A percentile compares a stretch with the other conserved stretches of the same genome.
Evolutionary conservation across 208 protist genomes (phyloP).

Genomic region (Trypanosoma melophagium): DNA sequence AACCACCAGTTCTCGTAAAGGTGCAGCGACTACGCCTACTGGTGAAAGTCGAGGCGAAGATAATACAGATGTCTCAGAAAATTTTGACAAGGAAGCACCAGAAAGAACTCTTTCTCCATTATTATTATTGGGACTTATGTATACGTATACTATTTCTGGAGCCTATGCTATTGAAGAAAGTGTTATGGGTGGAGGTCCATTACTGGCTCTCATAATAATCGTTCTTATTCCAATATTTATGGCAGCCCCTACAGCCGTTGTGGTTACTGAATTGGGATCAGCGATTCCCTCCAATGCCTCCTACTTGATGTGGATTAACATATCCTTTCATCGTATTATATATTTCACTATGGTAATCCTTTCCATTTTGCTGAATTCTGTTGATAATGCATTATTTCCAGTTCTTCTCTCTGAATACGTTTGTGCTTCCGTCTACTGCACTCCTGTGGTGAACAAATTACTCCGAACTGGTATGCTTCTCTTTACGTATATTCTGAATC

Average conservation of each 20-base stretch:
- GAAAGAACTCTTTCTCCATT: conserved; percentile 45
- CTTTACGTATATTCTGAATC: conserved; percentile 59
- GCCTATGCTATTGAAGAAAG: conserved; percentile 84
- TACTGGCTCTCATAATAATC: conserved; percentile 65
- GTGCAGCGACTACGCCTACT: background rate
- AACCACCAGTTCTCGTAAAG: background rate
- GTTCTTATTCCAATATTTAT: conserved; percentile 74
- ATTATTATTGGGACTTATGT: conserved; percentile 79
- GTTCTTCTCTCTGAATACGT: conserved; percentile 83
- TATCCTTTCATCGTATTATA: conserved; percentile 57
- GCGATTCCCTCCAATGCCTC: conserved; percentile 71
- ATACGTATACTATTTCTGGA: conserved; percentile 75
- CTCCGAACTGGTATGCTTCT: conserved; percentile 56
- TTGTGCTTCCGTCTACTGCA: conserved; percentile 52
- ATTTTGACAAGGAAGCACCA: conserved; percentile 8
- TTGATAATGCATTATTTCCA: conserved; percentile 78
- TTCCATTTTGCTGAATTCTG: conserved; percentile 56
- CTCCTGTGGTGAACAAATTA: conserved; percentile 10
- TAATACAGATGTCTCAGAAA: background rate
- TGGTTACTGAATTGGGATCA: conserved; percentile 74
- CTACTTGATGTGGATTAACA: conserved; percentile 78
- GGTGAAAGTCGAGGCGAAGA: background rate
- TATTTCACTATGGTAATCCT: conserved; percentile 72
- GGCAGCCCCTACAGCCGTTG: conserved; percentile 59
- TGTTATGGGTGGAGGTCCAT: conserved; percentile 68